Percentiles rank a stretch among this genome's conserved stretches.
phyloP scores from a whole-genome alignment of 148 eudicot genomes.

The Cornus florida region DNA sequence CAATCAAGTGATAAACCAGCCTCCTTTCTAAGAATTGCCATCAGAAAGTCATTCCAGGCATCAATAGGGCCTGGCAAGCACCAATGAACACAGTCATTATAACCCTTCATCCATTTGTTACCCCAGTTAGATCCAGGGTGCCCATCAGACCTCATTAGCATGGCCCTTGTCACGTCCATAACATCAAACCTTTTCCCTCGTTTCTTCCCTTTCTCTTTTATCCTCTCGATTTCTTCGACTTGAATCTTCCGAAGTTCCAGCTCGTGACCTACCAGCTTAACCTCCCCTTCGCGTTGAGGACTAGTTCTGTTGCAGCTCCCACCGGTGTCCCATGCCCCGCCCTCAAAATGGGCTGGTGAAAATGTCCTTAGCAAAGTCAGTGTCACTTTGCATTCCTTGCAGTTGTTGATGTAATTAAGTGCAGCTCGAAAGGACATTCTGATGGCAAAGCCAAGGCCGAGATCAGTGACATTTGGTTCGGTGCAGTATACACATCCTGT shows the following conservation, averaged over 20 bases:
- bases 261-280: constrained; percentile 19
- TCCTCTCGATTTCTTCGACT: constrained; percentile 46
- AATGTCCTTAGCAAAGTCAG: constrained; percentile 60
- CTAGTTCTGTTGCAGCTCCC: constrained; percentile 63
- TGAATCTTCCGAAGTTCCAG: constrained; percentile 40
- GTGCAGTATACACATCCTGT: constrained; percentile 68
- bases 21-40: constrained; percentile 45
- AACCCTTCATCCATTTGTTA: constrained; percentile 69
- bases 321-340: constrained; percentile 63
- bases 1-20: constrained; percentile 7
- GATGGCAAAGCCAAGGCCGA: constrained; percentile 35
- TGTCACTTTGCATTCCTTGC: constrained; percentile 37
- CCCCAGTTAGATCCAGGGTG: constrained; percentile 62
- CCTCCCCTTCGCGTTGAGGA: constrained; percentile 30
- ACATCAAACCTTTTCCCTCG: constrained; percentile 36
- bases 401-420: constrained; percentile 34
- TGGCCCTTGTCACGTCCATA: constrained; percentile 60
- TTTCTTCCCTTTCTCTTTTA: constrained; percentile 16
- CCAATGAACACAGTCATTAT: constrained; percentile 78
- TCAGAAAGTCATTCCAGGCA: constrained; percentile 61
- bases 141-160: constrained; percentile 71
- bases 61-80: constrained; percentile 84
- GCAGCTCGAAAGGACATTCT: constrained; percentile 50
- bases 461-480: constrained; percentile 42
- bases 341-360: constrained; percentile 79